Conservation (phyloP, 2,329 filamentous ascomycete species). For the Colletotrichum euphorbiae region DNA sequence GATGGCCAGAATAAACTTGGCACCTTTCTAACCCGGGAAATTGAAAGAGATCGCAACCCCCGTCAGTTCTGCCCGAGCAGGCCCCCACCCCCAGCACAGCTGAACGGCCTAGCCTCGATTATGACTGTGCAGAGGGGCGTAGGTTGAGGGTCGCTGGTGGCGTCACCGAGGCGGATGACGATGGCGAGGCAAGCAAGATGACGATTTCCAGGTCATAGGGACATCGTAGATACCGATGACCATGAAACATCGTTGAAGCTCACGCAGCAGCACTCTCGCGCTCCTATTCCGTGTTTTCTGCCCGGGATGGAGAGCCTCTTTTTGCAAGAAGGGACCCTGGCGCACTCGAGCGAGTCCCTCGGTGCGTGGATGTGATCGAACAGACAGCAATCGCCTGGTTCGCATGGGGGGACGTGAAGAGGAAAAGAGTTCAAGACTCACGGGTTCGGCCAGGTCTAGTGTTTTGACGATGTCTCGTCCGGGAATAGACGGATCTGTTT, state of each 20-base stretch:
- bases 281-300: background rate
- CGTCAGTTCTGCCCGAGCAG: slow-evolving; percentile 32
- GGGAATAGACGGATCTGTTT: slow-evolving; percentile 36
- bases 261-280: background rate
- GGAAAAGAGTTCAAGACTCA: slow-evolving; percentile 33
- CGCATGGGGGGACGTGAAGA: slow-evolving; percentile 17
- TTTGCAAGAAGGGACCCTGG: background rate
- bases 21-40: slow-evolving; percentile 30
- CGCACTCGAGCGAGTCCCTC: background rate
- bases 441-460: slow-evolving; percentile 27
- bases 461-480: slow-evolving; percentile 30
- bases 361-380: slow-evolving; percentile 12
- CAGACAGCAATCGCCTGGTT: slow-evolving; percentile 3
- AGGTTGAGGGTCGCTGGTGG: slow-evolving; percentile 20
- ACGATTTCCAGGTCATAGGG: slow-evolving; percentile 5
- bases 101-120: slow-evolving; percentile 10
- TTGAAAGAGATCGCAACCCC: slow-evolving; percentile 33
- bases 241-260: background rate
- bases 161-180: slow-evolving; percentile 17
- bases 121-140: background rate
- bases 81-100: slow-evolving; percentile 18
- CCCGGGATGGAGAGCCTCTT: background rate
- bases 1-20: slow-evolving; percentile 35
- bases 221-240: slow-evolving; percentile 17
- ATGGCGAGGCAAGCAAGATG: background rate